These are phyloP conservation scores for Trapa incisa DNA, from an alignment of 345 rosid species.

Conservation along the genomic window DNA sequence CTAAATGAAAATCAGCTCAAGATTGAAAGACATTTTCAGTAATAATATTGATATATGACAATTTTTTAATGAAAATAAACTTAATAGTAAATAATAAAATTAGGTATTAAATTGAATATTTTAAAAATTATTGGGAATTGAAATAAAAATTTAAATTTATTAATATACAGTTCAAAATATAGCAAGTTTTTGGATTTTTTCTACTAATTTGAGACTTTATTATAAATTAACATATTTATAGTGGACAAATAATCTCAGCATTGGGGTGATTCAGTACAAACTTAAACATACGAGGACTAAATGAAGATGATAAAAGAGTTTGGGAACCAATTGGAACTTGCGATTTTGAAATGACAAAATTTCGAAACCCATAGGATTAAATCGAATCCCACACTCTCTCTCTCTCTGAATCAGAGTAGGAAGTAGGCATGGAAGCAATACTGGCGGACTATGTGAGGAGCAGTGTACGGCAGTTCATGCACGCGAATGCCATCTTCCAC, in stretches of 20 bases:
- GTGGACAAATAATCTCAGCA: not conserved
- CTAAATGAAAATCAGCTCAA: too few species aligned
- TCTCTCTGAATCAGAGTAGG: slow-evolving; percentile 10
- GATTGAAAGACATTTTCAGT: too few species aligned
- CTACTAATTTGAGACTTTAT: too few species aligned
- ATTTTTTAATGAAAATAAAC: too few species aligned
- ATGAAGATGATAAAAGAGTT: not conserved
- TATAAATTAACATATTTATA: too few species aligned
- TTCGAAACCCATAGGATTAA: not conserved
- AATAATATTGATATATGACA: too few species aligned
- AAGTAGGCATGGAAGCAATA: slow-evolving; percentile 70
- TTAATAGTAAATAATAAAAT: too few species aligned
- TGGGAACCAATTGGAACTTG: not conserved
- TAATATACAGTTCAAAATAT: too few species aligned
- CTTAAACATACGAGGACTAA: not conserved
- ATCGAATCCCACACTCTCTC: not conserved
- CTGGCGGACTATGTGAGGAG: slow-evolving; percentile 64
- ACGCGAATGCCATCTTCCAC: slow-evolving; percentile 79
- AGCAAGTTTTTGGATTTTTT: too few species aligned
- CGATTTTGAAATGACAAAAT: not conserved
- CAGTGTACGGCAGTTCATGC: slow-evolving; percentile 80
- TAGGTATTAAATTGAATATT: too few species aligned
- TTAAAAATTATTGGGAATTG: too few species aligned
- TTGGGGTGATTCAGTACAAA: not conserved
- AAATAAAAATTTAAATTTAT: too few species aligned